Conservation (phyloP, 805 yeast genomes). For the Yarrowia sp. region DNA sequence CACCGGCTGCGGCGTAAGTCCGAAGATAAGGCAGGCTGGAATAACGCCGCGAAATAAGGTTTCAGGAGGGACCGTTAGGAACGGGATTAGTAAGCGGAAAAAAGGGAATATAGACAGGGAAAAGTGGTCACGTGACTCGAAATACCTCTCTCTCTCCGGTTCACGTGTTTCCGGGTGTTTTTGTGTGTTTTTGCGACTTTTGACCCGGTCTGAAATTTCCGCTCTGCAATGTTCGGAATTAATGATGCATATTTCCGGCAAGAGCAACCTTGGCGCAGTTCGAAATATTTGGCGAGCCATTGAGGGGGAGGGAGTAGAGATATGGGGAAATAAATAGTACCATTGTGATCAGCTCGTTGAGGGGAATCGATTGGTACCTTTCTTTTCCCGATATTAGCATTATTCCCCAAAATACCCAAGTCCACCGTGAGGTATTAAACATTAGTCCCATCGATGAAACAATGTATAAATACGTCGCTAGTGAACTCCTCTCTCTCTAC, state of each 20-base stretch:
- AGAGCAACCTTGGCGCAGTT: constrained; percentile 19
- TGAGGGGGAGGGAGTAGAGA: background rate
- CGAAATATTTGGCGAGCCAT: background rate
- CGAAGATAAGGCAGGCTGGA: background rate
- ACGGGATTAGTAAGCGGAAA: no score
- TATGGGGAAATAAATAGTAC: no score
- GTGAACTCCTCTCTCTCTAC: background rate
- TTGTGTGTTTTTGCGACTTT: no score
- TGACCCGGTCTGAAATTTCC: no score
- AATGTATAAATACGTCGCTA: background rate
- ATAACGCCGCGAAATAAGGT: background rate
- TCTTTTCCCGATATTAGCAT: no score
- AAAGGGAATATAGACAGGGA: no score
- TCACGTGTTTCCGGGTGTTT: no score
- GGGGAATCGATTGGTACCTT: background rate
- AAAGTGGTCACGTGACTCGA: no score
- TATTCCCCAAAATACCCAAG: background rate
- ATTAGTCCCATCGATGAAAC: background rate
- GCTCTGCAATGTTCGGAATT: no score
- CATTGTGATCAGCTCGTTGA: no score
- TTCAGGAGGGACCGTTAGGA: background rate
- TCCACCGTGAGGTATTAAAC: background rate
- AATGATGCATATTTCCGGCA: constrained; percentile 20
- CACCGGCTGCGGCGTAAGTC: background rate
- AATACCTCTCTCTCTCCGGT: no score